A percentile compares a stretch with the other conserved stretches of the same genome.
Conservation (phyloP, 257 asterid genomes). For the Pogostemon cablin region DNA sequence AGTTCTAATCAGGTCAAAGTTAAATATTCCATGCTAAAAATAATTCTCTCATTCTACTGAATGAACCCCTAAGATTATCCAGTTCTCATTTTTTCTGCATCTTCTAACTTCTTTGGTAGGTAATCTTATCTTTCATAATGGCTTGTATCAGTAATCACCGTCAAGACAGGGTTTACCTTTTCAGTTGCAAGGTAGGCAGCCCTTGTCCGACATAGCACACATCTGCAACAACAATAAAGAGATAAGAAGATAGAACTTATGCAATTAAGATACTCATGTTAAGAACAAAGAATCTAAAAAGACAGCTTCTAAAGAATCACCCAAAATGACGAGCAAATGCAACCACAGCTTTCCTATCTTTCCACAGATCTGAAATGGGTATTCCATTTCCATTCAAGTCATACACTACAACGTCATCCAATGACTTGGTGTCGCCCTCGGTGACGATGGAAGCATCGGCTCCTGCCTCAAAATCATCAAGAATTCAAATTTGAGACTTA, state of each 20-base stretch:
- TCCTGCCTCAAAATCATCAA: conserved; percentile 45
- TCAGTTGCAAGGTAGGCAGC: conserved; percentile 84
- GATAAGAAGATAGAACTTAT: background rate
- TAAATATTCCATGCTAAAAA: background rate
- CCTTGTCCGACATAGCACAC: conserved; percentile 91
- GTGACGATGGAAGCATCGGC: conserved; percentile 43
- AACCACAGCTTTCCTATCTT: conserved; percentile 90
- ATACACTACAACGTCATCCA: conserved; percentile 65
- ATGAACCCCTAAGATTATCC: background rate
- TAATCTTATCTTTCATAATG: background rate
- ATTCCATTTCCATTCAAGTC: conserved; percentile 68
- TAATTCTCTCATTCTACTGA: background rate
- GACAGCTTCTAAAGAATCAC: conserved; percentile 39
- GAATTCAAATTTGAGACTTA: background rate
- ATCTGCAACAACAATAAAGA: conserved; percentile 51
- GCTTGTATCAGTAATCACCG: background rate
- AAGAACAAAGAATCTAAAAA: conserved; percentile 13
- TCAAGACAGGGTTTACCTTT: conserved; percentile 56
- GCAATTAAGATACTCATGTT: conserved; percentile 12
- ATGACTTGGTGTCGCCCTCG: conserved; percentile 44
- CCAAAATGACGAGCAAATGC: conserved; percentile 99
- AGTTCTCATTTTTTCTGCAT: conserved; percentile 3
- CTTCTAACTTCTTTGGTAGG: background rate
- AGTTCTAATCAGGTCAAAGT: conserved; percentile 1
- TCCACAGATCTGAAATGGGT: conserved; percentile 85